Conservation (phyloP, 148 eudicot species). For the Fagopyrum esculentum region DNA sequence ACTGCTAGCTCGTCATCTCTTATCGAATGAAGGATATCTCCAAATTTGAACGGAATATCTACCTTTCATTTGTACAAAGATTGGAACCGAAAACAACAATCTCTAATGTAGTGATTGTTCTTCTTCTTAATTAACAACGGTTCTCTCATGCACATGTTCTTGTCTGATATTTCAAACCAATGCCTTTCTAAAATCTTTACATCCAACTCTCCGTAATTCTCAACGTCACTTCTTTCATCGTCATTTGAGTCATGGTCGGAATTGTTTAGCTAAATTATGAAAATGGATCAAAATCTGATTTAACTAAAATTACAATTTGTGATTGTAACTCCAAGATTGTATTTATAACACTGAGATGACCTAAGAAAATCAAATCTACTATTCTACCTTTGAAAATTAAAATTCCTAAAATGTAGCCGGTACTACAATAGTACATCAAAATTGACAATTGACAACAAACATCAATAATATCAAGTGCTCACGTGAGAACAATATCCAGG, state of each 20-base stretch:
- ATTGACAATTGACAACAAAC: no score
- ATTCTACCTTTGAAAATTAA: no score
- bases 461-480: no score
- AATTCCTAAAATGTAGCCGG: no score
- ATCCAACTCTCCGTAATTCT: constrained; percentile 30
- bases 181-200: constrained; percentile 30
- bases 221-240: constrained; percentile 37
- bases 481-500: no score
- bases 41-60: no score
- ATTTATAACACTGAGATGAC: no score
- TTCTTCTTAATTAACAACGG: constrained; percentile 35
- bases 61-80: constrained; percentile 49
- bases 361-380: no score
- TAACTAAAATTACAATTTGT: not conserved
- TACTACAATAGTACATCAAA: no score
- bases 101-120: constrained; percentile 52
- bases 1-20: no score
- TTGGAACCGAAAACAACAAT: constrained; percentile 66
- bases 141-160: constrained; percentile 29
- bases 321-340: no score
- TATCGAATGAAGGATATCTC: no score
- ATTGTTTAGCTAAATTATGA: constrained; percentile 14
- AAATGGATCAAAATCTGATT: not conserved
- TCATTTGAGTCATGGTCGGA: not conserved
- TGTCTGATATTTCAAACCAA: constrained; percentile 36